phyloP scores from a whole-genome alignment of 2,329 filamentous ascomycete genomes.

The Aspergillus pseudonomiae region DNA sequence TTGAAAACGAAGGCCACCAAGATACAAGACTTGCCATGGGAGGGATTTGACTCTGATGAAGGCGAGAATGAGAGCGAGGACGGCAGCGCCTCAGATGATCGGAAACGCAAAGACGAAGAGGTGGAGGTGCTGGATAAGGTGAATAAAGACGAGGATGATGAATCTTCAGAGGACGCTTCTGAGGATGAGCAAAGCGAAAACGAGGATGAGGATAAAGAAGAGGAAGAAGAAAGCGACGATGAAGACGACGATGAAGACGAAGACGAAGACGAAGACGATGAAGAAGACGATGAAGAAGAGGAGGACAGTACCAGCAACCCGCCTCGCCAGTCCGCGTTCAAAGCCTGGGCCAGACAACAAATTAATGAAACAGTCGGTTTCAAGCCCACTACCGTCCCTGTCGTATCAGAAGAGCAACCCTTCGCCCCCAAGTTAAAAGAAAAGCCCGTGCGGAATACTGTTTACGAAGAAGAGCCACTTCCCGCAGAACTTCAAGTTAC shows the following conservation, averaged over 20 bases:
- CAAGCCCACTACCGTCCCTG: conserved; percentile 49
- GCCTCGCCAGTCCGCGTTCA: conserved; percentile 71
- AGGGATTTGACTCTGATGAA: conserved; percentile 49
- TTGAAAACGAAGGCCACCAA: conserved; percentile 33
- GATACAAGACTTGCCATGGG: conserved; percentile 46
- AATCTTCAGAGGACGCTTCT: conserved; percentile 17
- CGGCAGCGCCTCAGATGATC: conserved; percentile 42
- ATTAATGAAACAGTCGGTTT: conserved; percentile 81
- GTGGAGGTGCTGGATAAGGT: conserved; percentile 23
- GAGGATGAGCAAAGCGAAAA: conserved; percentile 35
- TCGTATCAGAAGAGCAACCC: conserved; percentile 36
- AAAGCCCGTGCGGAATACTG: conserved; percentile 39
- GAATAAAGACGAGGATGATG: conserved; percentile 32
- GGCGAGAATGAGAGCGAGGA: conserved; percentile 25
- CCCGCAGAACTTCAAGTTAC: conserved; percentile 44
- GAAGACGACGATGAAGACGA: conserved; percentile 35
- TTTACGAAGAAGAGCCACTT: conserved; percentile 43
- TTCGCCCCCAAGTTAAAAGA: conserved; percentile 29
- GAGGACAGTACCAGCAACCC: conserved; percentile 25
- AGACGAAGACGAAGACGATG: conserved; percentile 33
- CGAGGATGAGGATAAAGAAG: conserved; percentile 18
- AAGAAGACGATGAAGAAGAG: conserved; percentile 40
- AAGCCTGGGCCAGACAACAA: conserved; percentile 86
- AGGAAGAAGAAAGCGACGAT: conserved; percentile 31
- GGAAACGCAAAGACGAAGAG: conserved; percentile 24